Conservation (phyloP, 257 asterid genomes). For the Oldenlandia corymbosa region DNA sequence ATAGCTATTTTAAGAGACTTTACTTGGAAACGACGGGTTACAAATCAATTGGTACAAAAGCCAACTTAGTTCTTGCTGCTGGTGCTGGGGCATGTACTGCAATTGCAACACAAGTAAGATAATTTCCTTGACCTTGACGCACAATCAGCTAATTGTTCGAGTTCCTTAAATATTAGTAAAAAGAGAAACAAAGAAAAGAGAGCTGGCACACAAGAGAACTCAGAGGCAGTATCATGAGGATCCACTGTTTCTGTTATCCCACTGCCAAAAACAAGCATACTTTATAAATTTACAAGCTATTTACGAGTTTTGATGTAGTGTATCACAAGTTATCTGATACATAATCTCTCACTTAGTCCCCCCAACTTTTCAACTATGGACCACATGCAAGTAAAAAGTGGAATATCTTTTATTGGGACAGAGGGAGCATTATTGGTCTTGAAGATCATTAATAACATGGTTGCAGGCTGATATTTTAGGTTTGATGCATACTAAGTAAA, state of each 20-base stretch:
- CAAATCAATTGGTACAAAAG: slow-evolving; percentile 42
- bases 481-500: not conserved
- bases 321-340: not conserved
- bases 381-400: not conserved
- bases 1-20: slow-evolving; percentile 40
- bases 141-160: not conserved
- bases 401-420: not conserved
- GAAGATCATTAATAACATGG: not conserved
- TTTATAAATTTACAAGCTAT: not conserved
- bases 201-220: not conserved
- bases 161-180: too few relatives aligned
- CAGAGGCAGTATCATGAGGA: not conserved
- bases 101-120: slow-evolving; percentile 33
- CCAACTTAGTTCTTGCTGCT: slow-evolving; percentile 41
- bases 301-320: not conserved
- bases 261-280: not conserved
- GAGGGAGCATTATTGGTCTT: not conserved
- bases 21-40: slow-evolving; percentile 35
- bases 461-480: not conserved
- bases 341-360: not conserved
- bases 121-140: not conserved
- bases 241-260: not conserved
- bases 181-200: not conserved
- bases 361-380: not conserved
- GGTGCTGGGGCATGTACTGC: slow-evolving; percentile 49